phyloP scores from a whole-genome alignment of 1,284 basidiomycete species.

The Ustilago trichophora region DNA sequence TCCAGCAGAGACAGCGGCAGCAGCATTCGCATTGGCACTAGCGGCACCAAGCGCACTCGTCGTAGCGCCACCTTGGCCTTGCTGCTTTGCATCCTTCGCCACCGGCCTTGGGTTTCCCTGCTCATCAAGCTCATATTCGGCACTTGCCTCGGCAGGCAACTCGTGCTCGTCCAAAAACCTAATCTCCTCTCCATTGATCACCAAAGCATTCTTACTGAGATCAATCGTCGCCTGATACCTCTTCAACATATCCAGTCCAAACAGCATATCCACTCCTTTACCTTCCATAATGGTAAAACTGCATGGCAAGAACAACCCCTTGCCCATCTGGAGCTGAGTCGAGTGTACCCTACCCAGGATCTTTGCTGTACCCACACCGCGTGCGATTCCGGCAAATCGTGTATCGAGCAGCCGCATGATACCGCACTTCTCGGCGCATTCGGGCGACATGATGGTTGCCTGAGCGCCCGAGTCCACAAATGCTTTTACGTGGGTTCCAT shows the following conservation, averaged over 20 bases:
- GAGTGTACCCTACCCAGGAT: slow-evolving; percentile 94
- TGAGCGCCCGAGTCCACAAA: slow-evolving; percentile 99
- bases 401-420: slow-evolving; percentile 92
- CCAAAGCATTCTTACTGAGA: slow-evolving; percentile 82
- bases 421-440: slow-evolving; percentile 90
- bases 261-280: slow-evolving; percentile 87
- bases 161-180: slow-evolving; percentile 92
- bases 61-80: neutral
- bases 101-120: slow-evolving; percentile 29
- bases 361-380: slow-evolving; percentile 93
- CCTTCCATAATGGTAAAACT: slow-evolving; percentile 96
- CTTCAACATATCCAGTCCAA: slow-evolving; percentile 98
- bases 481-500: slow-evolving; percentile 87
- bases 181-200: slow-evolving; percentile 87
- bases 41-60: slow-evolving; percentile 26
- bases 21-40: slow-evolving; percentile 41
- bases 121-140: slow-evolving; percentile 62
- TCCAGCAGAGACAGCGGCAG: slow-evolving; percentile 6
- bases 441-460: slow-evolving; percentile 94
- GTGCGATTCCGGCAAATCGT: slow-evolving; percentile 86
- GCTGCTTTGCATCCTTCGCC: neutral
- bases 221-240: slow-evolving; percentile 96
- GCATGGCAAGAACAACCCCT: slow-evolving; percentile 81
- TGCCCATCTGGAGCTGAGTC: slow-evolving; percentile 83
- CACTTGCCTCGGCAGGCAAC: slow-evolving; percentile 72